A percentile compares a stretch with the other conserved stretches of the same genome.
Evolutionary conservation across 1,284 basidiomycete species (phyloP).

Genomic region (Rhodotorula sp.): DNA sequence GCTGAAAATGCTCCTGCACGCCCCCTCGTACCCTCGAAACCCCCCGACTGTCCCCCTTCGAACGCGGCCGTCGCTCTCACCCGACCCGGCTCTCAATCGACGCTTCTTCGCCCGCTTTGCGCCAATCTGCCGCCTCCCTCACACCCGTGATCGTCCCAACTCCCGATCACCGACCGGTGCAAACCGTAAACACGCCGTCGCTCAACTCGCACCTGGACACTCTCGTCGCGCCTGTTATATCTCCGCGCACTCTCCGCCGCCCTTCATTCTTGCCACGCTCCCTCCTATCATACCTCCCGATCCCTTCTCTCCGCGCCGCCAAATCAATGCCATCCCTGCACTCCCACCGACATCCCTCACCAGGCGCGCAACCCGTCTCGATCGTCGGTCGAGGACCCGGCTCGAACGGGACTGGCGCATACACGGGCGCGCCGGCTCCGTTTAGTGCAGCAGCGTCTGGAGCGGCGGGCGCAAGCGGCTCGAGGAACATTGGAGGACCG

Average conservation of each 20-base stretch:
- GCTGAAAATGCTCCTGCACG: conserved; percentile 2
- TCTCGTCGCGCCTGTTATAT: not conserved
- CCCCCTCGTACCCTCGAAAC: too few relatives aligned
- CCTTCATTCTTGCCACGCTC: not conserved
- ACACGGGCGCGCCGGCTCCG: not conserved
- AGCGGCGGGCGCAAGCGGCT: conserved; percentile 1
- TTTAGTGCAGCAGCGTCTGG: not conserved
- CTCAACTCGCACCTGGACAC: not conserved
- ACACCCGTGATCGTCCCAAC: not conserved
- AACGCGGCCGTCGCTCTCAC: conserved; percentile 1
- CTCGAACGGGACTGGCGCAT: not conserved
- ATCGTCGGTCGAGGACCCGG: conserved; percentile 1
- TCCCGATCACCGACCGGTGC: not conserved
- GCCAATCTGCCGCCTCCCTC: not conserved
- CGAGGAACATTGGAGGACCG: conserved; percentile 10
- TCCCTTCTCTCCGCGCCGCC: conserved; percentile 12
- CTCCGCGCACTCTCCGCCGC: not conserved
- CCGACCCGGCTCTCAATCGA: not conserved
- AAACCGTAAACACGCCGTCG: not conserved
- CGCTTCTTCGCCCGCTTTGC: not conserved
- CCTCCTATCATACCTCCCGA: not conserved
- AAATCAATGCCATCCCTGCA: conserved; percentile 10
- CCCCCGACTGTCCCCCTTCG: conserved; percentile 2
- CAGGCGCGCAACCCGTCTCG: conserved; percentile 30
- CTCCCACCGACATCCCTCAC: not conserved